A percentile compares a stretch with the other conserved stretches of the same genome.
Conservation (phyloP, 148 eudicot genomes). For the Linanthus parryae region DNA sequence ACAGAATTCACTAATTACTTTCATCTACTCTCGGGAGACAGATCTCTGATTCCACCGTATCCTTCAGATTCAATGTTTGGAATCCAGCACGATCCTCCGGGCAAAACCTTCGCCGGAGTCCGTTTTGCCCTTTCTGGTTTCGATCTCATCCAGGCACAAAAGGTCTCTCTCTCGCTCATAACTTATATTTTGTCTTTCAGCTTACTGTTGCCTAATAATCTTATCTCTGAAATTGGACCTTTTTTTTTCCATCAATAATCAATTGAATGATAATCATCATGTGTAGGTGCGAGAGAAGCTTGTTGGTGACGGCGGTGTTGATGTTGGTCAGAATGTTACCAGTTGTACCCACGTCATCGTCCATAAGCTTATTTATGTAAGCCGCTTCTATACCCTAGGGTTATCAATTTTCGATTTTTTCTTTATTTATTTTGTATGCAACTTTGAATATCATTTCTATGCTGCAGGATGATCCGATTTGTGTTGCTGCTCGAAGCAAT, state of each 20-base stretch:
- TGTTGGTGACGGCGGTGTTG: conserved; percentile 57
- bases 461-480: conserved; percentile 82
- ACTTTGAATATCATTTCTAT: not conserved
- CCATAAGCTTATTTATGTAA: conserved; percentile 46
- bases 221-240: too few species aligned
- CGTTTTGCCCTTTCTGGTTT: conserved; percentile 56
- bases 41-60: too few species aligned
- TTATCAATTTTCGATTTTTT: too few species aligned
- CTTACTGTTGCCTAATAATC: too few species aligned
- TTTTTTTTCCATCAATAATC: too few species aligned
- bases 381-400: too few species aligned
- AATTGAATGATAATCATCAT: not conserved
- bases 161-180: conserved; percentile 23
- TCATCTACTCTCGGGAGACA: too few species aligned
- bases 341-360: conserved; percentile 74
- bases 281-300: conserved; percentile 53
- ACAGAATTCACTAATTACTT: too few species aligned
- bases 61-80: too few species aligned
- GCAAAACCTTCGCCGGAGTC: conserved; percentile 40
- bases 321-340: conserved; percentile 39
- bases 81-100: too few species aligned
- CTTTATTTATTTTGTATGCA: too few species aligned
- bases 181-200: too few species aligned
- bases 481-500: conserved; percentile 67
- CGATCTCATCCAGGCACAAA: conserved; percentile 24